These are phyloP conservation scores for Haematococcus sp. DNA, from an alignment of 139 green algal genomes.

Conservation along the genomic window DNA sequence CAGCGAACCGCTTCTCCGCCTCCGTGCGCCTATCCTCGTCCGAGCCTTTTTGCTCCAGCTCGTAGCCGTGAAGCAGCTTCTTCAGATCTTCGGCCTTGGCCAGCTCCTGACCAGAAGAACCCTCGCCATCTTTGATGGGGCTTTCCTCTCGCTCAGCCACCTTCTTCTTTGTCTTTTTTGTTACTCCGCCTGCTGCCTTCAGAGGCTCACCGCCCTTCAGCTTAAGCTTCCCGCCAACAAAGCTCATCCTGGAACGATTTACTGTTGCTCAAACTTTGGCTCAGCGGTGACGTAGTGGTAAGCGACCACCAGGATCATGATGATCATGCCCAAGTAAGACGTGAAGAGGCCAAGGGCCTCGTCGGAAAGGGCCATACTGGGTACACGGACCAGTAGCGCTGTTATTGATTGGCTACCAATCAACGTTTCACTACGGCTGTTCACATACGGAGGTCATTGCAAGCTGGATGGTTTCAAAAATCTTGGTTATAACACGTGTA, in stretches of 20 bases:
- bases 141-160: not conserved
- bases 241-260: constrained; percentile 59
- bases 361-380: not conserved
- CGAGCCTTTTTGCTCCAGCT: constrained; percentile 26
- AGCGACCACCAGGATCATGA: constrained; percentile 68
- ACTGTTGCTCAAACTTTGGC: constrained; percentile 31
- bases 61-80: constrained; percentile 38
- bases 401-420: too few species aligned
- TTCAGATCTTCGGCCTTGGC: constrained; percentile 7
- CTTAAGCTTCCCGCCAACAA: constrained; percentile 82
- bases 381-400: too few species aligned
- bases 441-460: too few species aligned
- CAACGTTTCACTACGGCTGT: too few species aligned
- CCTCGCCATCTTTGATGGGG: not conserved
- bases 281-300: constrained; percentile 74
- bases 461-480: too few species aligned
- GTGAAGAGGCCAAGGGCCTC: not conserved
- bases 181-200: constrained; percentile 48
- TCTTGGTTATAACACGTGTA: too few species aligned
- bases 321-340: constrained; percentile 57
- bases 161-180: constrained; percentile 86
- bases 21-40: constrained; percentile 71
- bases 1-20: constrained; percentile 64
- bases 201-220: constrained; percentile 74
- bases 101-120: not conserved